Base-by-base conservation (phyloP, 2,329 filamentous ascomycete genomes). In the Curvularia sp. region DNA sequence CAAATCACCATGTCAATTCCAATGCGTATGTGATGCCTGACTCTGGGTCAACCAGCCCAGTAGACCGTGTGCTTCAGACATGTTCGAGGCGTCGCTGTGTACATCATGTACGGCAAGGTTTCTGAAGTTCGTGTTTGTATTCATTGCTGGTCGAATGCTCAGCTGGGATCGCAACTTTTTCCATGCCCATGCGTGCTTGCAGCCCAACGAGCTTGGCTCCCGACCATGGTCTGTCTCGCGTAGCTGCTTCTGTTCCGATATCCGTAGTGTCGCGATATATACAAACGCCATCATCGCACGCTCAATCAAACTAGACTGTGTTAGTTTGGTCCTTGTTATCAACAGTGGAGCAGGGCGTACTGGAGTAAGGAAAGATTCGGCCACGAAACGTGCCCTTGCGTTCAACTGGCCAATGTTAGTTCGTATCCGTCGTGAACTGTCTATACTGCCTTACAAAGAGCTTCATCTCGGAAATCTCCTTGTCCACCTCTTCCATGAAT, bases 401-500 rank as follows among this genome's bases (percentile, higher is more conserved):
- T 99, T 99, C 77, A 99, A 83, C 94, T 97, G 73, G 72, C 13
- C 27, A 52, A 52, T 19, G 72, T 80, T 67, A 81, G 74, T 61
- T 62, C 38, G 30, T 42, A 18, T 15, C 5, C 13, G 6, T 19
- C 18, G 18, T 3, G 12, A 7, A 18, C 21, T 36, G 38, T 13
- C 13, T 28, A 1, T 34, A 30, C 27, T 28, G 28, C 83, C 92
- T 69, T 86, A 97, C 94, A 80, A 99, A 99, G 72, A 99, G 89
- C 86, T 99, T 99, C 95, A 99, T 98, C 81, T 99, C 96, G 3
- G 95, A 98, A 60, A 99, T 99, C 80, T 99, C 95, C 84, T 99
- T 99, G 79, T 99, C 96, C 4, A 99, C 96, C 78, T 99, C 95
- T 79, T 99, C 94, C 94, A 99, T 98, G 74, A 99, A 99, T 74